These are phyloP conservation scores for Tuber microsphaerosporum DNA, from an alignment of 495 filamentous ascomycete genomes.

Conservation along the genomic window DNA sequence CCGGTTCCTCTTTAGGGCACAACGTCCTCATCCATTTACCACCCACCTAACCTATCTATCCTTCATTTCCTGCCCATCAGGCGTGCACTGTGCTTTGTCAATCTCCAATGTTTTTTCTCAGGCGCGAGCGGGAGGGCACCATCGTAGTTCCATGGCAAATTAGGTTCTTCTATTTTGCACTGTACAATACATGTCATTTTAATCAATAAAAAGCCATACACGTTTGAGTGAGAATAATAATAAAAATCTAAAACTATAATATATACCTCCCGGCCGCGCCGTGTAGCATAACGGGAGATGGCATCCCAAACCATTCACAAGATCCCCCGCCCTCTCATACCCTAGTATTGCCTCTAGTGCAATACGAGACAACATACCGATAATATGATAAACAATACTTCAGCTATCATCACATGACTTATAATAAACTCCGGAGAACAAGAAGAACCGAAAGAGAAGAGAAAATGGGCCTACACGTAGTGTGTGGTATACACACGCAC, in stretches of 20 bases:
- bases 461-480: no score
- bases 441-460: no score
- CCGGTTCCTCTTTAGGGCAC: neutral
- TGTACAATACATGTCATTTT: neutral
- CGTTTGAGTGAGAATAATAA: neutral
- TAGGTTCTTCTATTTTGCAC: neutral
- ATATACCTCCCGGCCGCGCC: neutral
- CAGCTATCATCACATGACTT: no score
- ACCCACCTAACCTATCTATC: neutral
- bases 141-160: neutral
- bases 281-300: neutral
- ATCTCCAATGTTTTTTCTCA: neutral
- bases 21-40: neutral
- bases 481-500: no score
- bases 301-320: neutral
- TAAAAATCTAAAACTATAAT: neutral
- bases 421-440: no score
- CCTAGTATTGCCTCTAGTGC: neutral
- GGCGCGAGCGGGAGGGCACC: neutral
- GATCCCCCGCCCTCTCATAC: neutral
- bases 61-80: neutral
- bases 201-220: neutral
- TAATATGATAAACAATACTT: no score
- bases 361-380: no score
- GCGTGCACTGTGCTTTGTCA: neutral